A percentile compares a stretch with the other conserved stretches of the same genome.
phyloP scores from a whole-genome alignment of 257 asterid species.

The Lycium ferocissimum region DNA sequence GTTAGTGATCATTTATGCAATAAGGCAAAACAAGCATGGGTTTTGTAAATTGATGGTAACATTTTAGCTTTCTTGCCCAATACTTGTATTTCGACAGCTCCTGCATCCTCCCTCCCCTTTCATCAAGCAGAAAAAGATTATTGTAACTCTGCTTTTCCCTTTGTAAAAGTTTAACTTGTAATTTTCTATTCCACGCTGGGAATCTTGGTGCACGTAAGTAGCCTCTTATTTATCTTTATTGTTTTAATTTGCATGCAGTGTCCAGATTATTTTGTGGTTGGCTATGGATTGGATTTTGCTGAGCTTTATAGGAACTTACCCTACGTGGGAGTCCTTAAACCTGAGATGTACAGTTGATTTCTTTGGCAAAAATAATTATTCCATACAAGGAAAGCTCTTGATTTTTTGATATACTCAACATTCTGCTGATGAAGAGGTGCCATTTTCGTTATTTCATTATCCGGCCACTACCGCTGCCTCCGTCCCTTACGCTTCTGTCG shows the following conservation, averaged over 20 bases:
- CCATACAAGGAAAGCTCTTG: slow-evolving; percentile 4
- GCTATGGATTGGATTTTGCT: slow-evolving; percentile 85
- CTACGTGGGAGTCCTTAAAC: slow-evolving; percentile 78
- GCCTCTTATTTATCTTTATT: background rate
- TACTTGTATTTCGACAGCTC: background rate
- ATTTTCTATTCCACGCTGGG: background rate
- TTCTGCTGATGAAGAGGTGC: background rate
- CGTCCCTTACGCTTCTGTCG: background rate
- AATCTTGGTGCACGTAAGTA: background rate
- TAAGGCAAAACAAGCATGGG: background rate
- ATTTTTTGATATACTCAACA: background rate
- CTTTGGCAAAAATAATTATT: background rate
- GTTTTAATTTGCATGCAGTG: slow-evolving; percentile 55
- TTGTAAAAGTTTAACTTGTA: background rate
- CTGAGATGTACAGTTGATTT: slow-evolving; percentile 64
- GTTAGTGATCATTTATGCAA: background rate
- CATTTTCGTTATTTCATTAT: background rate
- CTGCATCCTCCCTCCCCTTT: background rate
- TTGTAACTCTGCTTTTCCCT: background rate
- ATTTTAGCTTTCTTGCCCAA: background rate
- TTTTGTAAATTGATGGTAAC: background rate
- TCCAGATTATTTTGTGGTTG: slow-evolving; percentile 86
- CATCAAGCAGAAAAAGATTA: background rate
- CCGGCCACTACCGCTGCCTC: background rate
- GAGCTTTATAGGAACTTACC: slow-evolving; percentile 93